phyloP scores from a whole-genome alignment of 768 basidiomycete species.

The Russula vinacea region DNA sequence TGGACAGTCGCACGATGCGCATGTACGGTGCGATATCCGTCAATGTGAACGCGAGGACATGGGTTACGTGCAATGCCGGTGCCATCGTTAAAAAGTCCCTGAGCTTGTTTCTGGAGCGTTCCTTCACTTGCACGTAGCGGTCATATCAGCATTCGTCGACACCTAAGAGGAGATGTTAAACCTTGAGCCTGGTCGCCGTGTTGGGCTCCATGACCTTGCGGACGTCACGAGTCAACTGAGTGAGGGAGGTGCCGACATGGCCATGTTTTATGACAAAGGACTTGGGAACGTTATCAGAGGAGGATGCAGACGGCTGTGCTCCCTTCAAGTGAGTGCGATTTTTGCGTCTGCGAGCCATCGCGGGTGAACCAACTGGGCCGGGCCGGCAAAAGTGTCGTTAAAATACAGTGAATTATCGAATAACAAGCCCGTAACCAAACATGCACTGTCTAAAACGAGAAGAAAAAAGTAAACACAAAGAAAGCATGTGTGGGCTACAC shows the following conservation, averaged over 20 bases:
- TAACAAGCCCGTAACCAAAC: not conserved
- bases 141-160: slow-evolving; percentile 25
- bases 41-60: slow-evolving; percentile 87
- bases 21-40: slow-evolving; percentile 83
- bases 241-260: slow-evolving; percentile 79
- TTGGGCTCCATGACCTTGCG: slow-evolving; percentile 98
- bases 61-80: slow-evolving; percentile 85
- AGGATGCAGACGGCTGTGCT: slow-evolving; percentile 35
- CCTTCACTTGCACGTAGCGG: slow-evolving; percentile 48
- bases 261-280: slow-evolving; percentile 98
- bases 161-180: slow-evolving; percentile 39
- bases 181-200: slow-evolving; percentile 88
- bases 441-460: slow-evolving; percentile 4
- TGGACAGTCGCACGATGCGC: slow-evolving; percentile 80
- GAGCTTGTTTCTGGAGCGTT: slow-evolving; percentile 83
- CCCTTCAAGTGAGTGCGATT: slow-evolving; percentile 79
- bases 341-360: slow-evolving; percentile 69
- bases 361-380: slow-evolving; percentile 6
- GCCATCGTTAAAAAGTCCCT: slow-evolving; percentile 94
- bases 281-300: slow-evolving; percentile 57
- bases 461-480: not conserved
- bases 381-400: slow-evolving; percentile 1
- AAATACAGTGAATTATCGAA: slow-evolving; percentile 15
- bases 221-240: slow-evolving; percentile 88
- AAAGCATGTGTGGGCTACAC: slow-evolving; percentile 18